These are phyloP conservation scores for Pterocarpus santalinus DNA, from an alignment of 306 rosid genomes.

Conservation along the genomic window DNA sequence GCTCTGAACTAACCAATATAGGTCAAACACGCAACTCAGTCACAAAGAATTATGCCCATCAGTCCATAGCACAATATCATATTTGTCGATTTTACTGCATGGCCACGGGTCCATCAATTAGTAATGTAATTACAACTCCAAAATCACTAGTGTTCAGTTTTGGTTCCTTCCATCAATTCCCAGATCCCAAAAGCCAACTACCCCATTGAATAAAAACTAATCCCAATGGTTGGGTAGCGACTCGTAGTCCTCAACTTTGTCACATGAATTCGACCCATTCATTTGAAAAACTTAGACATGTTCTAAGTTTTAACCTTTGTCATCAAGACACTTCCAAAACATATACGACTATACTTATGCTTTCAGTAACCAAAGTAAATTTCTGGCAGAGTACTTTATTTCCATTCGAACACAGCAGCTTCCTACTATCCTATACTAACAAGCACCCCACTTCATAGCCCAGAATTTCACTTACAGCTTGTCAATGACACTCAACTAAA, in stretches of 20 bases:
- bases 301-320: neutral
- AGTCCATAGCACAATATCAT: neutral
- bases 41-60: neutral
- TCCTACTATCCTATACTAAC: slow-evolving; percentile 28
- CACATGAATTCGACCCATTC: slow-evolving; percentile 4
- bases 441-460: slow-evolving; percentile 25
- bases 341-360: neutral
- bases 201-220: slow-evolving; percentile 20
- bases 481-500: slow-evolving; percentile 18
- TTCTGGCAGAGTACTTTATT: slow-evolving; percentile 7
- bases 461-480: neutral
- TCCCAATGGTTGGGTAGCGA: neutral
- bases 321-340: slow-evolving; percentile 20
- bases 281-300: neutral
- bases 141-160: slow-evolving; percentile 8
- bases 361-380: slow-evolving; percentile 7
- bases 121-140: slow-evolving; percentile 19
- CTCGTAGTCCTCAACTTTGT: slow-evolving; percentile 20
- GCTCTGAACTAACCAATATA: slow-evolving; percentile 22
- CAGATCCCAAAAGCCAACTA: slow-evolving; percentile 21
- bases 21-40: slow-evolving; percentile 9
- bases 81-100: neutral
- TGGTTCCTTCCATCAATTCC: slow-evolving; percentile 20
- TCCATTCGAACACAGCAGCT: slow-evolving; percentile 22
- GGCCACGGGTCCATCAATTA: neutral